Evolutionary conservation across 2,329 filamentous ascomycete genomes (phyloP), one percentile per base, ranked within the genome.

Genomic region (Arthrobotrys pseudoclavata): DNA sequence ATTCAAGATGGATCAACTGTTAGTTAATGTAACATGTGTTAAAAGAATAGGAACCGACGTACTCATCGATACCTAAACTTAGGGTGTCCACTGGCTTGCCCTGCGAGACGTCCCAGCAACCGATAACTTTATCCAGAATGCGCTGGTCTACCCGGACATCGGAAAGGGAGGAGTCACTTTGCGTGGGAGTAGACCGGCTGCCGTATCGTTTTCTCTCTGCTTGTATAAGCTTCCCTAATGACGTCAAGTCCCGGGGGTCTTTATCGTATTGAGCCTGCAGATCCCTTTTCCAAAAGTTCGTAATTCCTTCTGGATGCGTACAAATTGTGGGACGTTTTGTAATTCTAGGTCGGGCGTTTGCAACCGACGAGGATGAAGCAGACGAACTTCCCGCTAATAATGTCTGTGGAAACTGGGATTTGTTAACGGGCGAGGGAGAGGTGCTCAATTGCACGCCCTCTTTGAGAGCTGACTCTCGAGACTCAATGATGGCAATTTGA

Each of bases 401-500:
- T 7, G 0, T 0, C 18, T 57, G 52, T 6, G 18, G 15, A 5
- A 4, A 4, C 6, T 9, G 1, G 18, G 29, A 40, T 5, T 26
- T 18, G 9, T 22, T 2, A 13, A 10, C 47, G 22, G 31, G 45
- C 22, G 40, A 45, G 13, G 26, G 52, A 13, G 61, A 31, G 4
- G 22, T 2, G 9, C 69, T 48, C 10, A 69, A 42, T 63, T n/a
- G 48, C 18, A 42, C 47, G 13, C 70, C 18, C 18, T 60, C 40
- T 22, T 18, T 34, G 4, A 22, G 42, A 20, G 76, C 53, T 4
- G 53, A 31, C 45, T 75, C 50, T n/a, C 42, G 24, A 9, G 67
- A 69, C 12, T 76, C 53, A 12, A 62, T 40, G 22, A 72, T 66
- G 6, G 69, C 62, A 18, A 50, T 37, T 31, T 69, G 55, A 6